These are phyloP conservation scores for Hibiscus mutabilis DNA, from an alignment of 345 rosid species.

Conservation along the genomic window DNA sequence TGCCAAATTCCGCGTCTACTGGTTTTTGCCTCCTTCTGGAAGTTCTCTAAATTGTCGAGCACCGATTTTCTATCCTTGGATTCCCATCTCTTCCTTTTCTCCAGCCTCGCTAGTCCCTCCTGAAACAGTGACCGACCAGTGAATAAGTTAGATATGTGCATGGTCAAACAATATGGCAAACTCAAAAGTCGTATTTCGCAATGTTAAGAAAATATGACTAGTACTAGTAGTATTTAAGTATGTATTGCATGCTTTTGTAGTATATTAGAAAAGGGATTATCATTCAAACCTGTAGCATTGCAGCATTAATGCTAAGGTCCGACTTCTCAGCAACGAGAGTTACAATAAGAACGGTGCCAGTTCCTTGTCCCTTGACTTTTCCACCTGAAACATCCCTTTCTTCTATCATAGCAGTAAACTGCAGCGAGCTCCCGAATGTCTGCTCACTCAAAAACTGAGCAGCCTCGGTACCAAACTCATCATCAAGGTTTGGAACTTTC, in stretches of 20 bases:
- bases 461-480: slow-evolving; percentile 84
- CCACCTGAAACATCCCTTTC: slow-evolving; percentile 89
- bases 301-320: slow-evolving; percentile 78
- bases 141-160: background rate
- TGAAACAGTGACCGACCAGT: slow-evolving; percentile 21
- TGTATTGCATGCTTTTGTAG: background rate
- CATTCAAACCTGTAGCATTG: slow-evolving; percentile 69
- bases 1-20: slow-evolving; percentile 78
- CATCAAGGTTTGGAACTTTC: slow-evolving; percentile 76
- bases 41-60: slow-evolving; percentile 68
- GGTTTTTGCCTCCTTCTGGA: slow-evolving; percentile 74
- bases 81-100: slow-evolving; percentile 80
- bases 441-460: slow-evolving; percentile 65
- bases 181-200: background rate
- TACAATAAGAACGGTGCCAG: slow-evolving; percentile 65
- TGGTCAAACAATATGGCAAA: background rate
- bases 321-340: slow-evolving; percentile 74
- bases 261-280: background rate
- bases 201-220: background rate
- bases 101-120: slow-evolving; percentile 95
- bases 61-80: slow-evolving; percentile 56
- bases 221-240: background rate
- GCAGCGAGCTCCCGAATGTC: slow-evolving; percentile 54
- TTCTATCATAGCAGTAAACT: slow-evolving; percentile 74
- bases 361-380: slow-evolving; percentile 91